A percentile compares a stretch with the other conserved stretches of the same genome.
Conservation (phyloP, 2,329 filamentous ascomycete genomes). For the Westerdykella ornata region DNA sequence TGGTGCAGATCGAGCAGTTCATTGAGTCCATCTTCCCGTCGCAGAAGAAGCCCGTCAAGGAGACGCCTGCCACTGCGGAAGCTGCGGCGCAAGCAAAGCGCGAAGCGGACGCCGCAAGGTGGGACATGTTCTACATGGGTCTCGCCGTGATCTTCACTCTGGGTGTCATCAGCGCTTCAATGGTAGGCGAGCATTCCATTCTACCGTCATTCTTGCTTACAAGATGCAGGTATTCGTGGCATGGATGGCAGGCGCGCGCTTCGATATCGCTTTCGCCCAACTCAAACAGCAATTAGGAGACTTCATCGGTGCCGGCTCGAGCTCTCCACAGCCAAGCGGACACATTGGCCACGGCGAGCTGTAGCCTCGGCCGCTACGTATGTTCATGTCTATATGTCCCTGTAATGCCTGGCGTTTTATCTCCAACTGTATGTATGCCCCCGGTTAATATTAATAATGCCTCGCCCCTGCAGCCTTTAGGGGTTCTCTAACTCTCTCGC, state of each 20-base stretch:
- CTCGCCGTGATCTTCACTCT: slow-evolving; percentile 62
- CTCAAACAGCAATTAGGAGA: slow-evolving; percentile 47
- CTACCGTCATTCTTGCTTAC: slow-evolving; percentile 13
- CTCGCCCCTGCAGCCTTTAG: not conserved
- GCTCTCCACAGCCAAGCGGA: slow-evolving; percentile 9
- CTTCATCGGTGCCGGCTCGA: slow-evolving; percentile 23
- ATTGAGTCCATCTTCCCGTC: slow-evolving; percentile 89
- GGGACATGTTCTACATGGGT: slow-evolving; percentile 58
- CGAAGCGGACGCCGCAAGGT: slow-evolving; percentile 46
- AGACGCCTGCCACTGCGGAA: slow-evolving; percentile 40
- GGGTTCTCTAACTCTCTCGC: no score
- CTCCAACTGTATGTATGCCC: slow-evolving; percentile 10
- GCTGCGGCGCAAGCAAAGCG: slow-evolving; percentile 53
- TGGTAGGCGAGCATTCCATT: slow-evolving; percentile 56
- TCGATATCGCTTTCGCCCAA: slow-evolving; percentile 62
- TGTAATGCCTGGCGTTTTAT: slow-evolving; percentile 20
- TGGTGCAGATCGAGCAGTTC: slow-evolving; percentile 78
- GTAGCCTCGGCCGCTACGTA: slow-evolving; percentile 16
- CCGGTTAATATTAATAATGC: slow-evolving; percentile 27
- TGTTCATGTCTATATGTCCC: slow-evolving; percentile 25
- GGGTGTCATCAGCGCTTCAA: slow-evolving; percentile 61
- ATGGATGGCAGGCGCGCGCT: slow-evolving; percentile 73
- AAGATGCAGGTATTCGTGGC: slow-evolving; percentile 61
- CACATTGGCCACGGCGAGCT: slow-evolving; percentile 38
- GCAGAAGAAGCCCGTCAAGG: slow-evolving; percentile 58